Base-by-base conservation (phyloP, 306 rosid species). In the Rosa lucieae region DNA sequence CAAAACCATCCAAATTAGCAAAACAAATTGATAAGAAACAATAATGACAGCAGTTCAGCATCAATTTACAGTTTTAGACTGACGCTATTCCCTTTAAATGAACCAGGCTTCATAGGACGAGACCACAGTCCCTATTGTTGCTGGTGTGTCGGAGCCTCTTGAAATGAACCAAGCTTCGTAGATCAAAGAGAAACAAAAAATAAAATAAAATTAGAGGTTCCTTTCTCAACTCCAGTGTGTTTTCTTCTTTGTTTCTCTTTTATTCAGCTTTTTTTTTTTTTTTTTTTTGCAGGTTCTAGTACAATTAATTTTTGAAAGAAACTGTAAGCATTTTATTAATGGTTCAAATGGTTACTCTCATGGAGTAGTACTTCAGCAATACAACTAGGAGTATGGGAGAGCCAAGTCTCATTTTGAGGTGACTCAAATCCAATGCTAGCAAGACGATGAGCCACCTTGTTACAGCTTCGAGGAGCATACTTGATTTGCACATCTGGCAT, bases 21-120 rank as follows among this genome's bases (percentile, higher is more conserved):
- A 55, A 53, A 53, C 73, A 76, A 48, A 63, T 47, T 48, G 72
- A 20, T 20, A 75, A 44, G 79, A 62, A 63, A 69, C 58, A 29
- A 63, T 63, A 62, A 44, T 47, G 79, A 47, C 49, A 47, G 48
- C 32, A 76, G 72, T 44, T 58, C 29, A 23, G 44, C 70, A 59
- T 75, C 58, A 17, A 56, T 75, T 58, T 26, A 23, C 35, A 61
- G 47, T 59, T 75, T 35, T 75, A 18, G 58, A 75, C 58, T 43
- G 6, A 23, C 70, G 15, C 44, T 47, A 39, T 8, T 39, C 48
- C 56, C 72, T 20, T 62, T 32, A 32, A 46, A 76, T 67, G 70
- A 35, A 65, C 70, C 70, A 26, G 70, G n/a, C 11, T 32, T 8
- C 23, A 37, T 66, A 17, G 12, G 21, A 15, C 0, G 39, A 23